These are phyloP conservation scores for Pyrenochaeta sp. DNA, from an alignment of 2,329 filamentous ascomycete species.

Conservation along the genomic window DNA sequence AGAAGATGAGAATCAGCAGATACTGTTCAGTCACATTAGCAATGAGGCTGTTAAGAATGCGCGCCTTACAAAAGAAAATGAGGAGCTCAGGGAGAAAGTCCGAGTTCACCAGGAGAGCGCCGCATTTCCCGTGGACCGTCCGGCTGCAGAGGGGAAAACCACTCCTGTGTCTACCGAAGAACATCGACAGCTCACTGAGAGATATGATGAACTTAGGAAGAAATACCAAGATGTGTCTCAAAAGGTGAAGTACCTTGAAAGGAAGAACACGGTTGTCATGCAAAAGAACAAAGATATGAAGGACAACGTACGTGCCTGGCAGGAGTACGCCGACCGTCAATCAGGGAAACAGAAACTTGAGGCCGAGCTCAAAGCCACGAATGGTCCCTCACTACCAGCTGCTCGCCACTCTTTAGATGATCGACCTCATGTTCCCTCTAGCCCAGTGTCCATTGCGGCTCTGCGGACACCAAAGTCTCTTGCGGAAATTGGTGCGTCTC, in stretches of 20 bases:
- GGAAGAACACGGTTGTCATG: conserved; percentile 43
- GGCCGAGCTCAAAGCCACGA: conserved; percentile 14
- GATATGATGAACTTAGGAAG: conserved; percentile 43
- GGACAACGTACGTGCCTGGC: conserved; percentile 48
- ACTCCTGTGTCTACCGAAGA: conserved; percentile 26
- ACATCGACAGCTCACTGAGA: conserved; percentile 34
- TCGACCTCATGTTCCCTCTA: conserved; percentile 27
- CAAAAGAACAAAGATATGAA: conserved; percentile 51
- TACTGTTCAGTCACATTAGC: conserved; percentile 28
- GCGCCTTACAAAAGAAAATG: conserved; percentile 28
- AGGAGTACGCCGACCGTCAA: conserved; percentile 44
- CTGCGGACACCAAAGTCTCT: conserved; percentile 21
- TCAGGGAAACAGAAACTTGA: conserved; percentile 31
- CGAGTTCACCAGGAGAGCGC: conserved; percentile 12
- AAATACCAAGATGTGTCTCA: conserved; percentile 36
- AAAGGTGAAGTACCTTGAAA: conserved; percentile 41
- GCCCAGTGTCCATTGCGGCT: conserved; percentile 25
- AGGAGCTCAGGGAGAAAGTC: conserved; percentile 23
- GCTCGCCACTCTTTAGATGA: conserved; percentile 15
- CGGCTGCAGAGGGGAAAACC: conserved; percentile 2
- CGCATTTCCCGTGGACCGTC: conserved; percentile 2
- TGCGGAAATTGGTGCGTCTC: conserved; percentile 24
- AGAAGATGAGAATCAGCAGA: conserved; percentile 41
- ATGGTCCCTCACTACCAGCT: conserved; percentile 7
- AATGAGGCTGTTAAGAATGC: conserved; percentile 30